phyloP scores from a whole-genome alignment of 164 flowering plant species.

The Macadamia integrifolia region DNA sequence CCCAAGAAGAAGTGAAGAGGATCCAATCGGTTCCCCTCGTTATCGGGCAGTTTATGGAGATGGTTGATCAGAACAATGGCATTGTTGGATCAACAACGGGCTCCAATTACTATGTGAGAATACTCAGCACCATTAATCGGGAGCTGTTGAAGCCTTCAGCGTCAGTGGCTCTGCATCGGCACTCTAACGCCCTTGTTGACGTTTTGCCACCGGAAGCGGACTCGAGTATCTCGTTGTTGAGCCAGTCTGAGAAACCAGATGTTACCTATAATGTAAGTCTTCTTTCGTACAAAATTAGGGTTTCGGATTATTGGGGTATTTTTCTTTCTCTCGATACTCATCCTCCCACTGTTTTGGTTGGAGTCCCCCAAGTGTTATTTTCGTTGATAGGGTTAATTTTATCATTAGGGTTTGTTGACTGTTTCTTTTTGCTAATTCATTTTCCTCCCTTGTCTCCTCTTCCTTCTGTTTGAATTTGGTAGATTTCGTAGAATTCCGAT shows the following conservation, averaged over 20 bases:
- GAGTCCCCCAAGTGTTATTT: no score
- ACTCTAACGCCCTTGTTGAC: slow-evolving; percentile 28
- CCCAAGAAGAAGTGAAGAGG: slow-evolving; percentile 80
- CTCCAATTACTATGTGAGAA: slow-evolving; percentile 69
- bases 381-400: no score
- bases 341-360: no score
- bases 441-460: no score
- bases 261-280: slow-evolving; percentile 70
- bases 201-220: slow-evolving; percentile 2
- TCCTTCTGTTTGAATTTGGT: no score
- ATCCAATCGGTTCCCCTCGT: slow-evolving; percentile 76
- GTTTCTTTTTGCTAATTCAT: no score
- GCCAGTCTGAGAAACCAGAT: slow-evolving; percentile 97
- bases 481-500: no score
- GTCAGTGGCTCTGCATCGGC: slow-evolving; percentile 85
- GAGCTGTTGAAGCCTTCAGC: slow-evolving; percentile 89
- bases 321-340: no score
- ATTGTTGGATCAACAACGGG: slow-evolving; percentile 96
- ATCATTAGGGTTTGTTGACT: no score
- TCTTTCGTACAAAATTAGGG: not conserved
- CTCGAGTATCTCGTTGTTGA: slow-evolving; percentile 19
- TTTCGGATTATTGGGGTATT: not conserved
- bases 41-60: slow-evolving; percentile 83
- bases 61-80: slow-evolving; percentile 74
- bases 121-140: slow-evolving; percentile 69